phyloP scores from a whole-genome alignment of 2,329 filamentous ascomycete genomes.

The Myriosclerotinia curreyana region DNA sequence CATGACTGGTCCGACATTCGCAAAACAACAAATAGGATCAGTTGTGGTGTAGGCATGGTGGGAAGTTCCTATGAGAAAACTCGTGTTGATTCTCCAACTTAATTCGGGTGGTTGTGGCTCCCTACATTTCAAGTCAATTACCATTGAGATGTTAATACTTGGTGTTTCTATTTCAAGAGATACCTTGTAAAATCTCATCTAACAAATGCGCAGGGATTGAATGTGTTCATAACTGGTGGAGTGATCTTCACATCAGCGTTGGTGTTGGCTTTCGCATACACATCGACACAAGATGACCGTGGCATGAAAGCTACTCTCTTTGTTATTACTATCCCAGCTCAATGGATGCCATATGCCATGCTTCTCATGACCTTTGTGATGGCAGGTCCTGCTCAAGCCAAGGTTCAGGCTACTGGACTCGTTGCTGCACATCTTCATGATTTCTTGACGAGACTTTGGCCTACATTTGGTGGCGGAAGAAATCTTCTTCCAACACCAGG shows the following conservation, averaged over 20 bases:
- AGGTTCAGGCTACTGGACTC: conserved; percentile 72
- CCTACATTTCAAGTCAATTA: conserved; percentile 38
- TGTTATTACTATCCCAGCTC: conserved; percentile 78
- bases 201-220: conserved; percentile 46
- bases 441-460: conserved; percentile 84
- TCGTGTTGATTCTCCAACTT: conserved; percentile 43
- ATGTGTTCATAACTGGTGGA: conserved; percentile 49
- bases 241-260: conserved; percentile 60
- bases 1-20: conserved; percentile 52
- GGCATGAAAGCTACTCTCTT: conserved; percentile 74
- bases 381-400: conserved; percentile 53
- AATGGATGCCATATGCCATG: conserved; percentile 77
- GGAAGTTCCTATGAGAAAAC: conserved; percentile 52
- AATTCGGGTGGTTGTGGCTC: conserved; percentile 41
- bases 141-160: conserved; percentile 24
- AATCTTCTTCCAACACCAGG: conserved; percentile 73
- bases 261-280: conserved; percentile 78
- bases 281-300: conserved; percentile 79
- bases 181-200: conserved; percentile 33
- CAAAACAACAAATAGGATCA: conserved; percentile 49
- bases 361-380: conserved; percentile 71
- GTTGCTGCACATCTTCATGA: conserved; percentile 86
- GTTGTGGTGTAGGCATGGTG: conserved; percentile 56
- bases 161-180: conserved; percentile 23
- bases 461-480: conserved; percentile 78